phyloP scores from a whole-genome alignment of 2,329 filamentous ascomycete genomes.

The Alternaria brassicicola region DNA sequence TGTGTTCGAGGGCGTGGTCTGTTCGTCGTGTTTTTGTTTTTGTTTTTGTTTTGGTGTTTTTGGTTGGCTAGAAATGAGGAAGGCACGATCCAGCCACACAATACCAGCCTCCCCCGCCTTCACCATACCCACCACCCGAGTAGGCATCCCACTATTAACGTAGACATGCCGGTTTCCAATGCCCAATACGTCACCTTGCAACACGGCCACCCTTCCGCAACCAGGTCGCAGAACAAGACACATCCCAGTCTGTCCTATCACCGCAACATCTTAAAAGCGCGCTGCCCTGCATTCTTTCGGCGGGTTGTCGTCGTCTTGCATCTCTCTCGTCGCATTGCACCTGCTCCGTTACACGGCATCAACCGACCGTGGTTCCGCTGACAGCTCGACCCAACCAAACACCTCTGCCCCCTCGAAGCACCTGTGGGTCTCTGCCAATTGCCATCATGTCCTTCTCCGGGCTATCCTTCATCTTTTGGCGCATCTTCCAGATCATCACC shows the following conservation, averaged over 20 bases:
- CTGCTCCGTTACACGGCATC: constrained; percentile 5
- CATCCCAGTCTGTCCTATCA: constrained; percentile 16
- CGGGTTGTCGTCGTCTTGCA: constrained; percentile 17
- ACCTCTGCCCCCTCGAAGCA: constrained; percentile 4
- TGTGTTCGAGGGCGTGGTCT: background rate
- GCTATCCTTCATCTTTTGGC: constrained; percentile 67
- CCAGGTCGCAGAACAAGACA: constrained; percentile 21
- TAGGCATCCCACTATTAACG: constrained; percentile 10
- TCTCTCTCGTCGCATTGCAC: constrained; percentile 16
- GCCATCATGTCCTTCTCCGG: constrained; percentile 57
- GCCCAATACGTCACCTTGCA: constrained; percentile 32
- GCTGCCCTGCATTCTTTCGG: constrained; percentile 14
- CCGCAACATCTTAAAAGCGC: constrained; percentile 22
- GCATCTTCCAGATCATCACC: constrained; percentile 65
- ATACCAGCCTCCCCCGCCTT: constrained; percentile 36
- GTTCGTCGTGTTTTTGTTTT: background rate
- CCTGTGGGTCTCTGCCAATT: constrained; percentile 7
- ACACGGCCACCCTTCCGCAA: constrained; percentile 14
- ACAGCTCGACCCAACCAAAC: constrained; percentile 16
- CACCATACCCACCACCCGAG: constrained; percentile 10
- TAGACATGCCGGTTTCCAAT: constrained; percentile 21
- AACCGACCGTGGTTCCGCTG: constrained; percentile 12
- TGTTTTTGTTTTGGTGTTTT: constrained; percentile 4
- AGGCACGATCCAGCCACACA: constrained; percentile 30
- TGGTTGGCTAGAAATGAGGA: constrained; percentile 20